Conservation (phyloP, 2,329 filamentous ascomycete genomes). For the Fusarium anthophilum region DNA sequence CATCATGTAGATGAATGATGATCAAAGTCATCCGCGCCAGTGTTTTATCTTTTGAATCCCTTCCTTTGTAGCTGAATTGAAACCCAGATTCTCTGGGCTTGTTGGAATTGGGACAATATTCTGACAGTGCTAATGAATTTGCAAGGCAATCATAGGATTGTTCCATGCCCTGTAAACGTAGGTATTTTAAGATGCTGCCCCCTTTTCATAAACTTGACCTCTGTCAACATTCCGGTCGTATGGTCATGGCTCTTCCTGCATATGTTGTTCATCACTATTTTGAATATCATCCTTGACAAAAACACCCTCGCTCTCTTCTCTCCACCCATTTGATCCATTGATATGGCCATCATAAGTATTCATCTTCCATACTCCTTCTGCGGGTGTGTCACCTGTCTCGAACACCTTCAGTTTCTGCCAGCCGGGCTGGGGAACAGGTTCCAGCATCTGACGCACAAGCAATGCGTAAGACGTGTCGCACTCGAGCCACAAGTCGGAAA, state of each 20-base stretch:
- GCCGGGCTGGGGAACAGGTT: conserved; percentile 34
- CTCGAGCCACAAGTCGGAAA: conserved; percentile 62
- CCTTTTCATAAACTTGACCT: not conserved
- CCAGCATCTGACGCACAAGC: conserved; percentile 54
- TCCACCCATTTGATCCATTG: conserved; percentile 53
- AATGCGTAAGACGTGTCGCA: conserved; percentile 60
- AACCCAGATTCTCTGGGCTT: not conserved
- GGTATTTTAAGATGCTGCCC: not conserved
- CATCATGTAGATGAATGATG: conserved; percentile 16
- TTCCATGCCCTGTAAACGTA: not conserved
- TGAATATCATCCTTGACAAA: conserved; percentile 47
- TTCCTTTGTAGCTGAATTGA: not conserved
- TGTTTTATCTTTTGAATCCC: not conserved
- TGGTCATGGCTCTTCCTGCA: not conserved
- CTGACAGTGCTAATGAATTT: not conserved
- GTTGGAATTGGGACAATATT: not conserved
- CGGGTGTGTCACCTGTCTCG: conserved; percentile 59
- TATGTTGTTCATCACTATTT: not conserved
- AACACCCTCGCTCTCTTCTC: conserved; percentile 55
- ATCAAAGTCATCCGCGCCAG: not conserved
- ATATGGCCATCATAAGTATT: conserved; percentile 53
- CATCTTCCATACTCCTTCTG: conserved; percentile 58
- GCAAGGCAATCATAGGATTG: not conserved
- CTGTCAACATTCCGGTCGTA: not conserved
- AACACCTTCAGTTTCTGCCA: conserved; percentile 59